Evolutionary conservation across 2,329 filamentous ascomycete species (phyloP), one percentile per base, ranked within the genome.

Genomic region (Triangularia setosa): DNA sequence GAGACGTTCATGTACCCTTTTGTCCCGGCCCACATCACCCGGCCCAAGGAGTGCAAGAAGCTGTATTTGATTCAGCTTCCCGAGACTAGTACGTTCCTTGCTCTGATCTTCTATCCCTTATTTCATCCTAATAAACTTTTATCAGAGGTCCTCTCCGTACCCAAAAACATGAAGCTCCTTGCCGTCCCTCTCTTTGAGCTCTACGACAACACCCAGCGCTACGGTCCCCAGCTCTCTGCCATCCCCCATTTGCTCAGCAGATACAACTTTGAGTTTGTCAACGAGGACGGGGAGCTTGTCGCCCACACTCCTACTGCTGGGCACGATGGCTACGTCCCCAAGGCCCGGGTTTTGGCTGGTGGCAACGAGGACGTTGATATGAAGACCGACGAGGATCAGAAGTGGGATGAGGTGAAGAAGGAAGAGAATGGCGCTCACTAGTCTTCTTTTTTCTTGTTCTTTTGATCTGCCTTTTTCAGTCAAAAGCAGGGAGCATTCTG

Each of bases 1-100:
- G 95, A 99, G 83, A 98, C 95, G 1, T 98, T 98, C 83, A 97
- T 99, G 93, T 99, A 99, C 76, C 95, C 95, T 0, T 99, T 97
- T 78, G 90, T 98, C 64, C 95, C 95, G 7, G 92, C 93, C 18
- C 95, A 99, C 79, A 92, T 97, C 67, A 97, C 94, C 18, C 84
- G 95, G 60, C 95, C 95, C 7, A 99, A 99, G 82, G 95, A 99
- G 81, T 97, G 94, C 82, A 99, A 99, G 83, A 99, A 99, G 84
- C 84, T 98, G 52, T 99, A 98, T 79, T 93, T 98, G 67, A 97
- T 99, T 69, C 92, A 97, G 76, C 82, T 99, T 27, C 95, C 95
- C 0, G 88, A 93, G 77, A 93, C 90, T 72, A 98, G 93, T 96
- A 84, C 66, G 87, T 78, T 28, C 16, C 18, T 44, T 2, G n/a